These are phyloP conservation scores for Cerrena zonata DNA, from an alignment of 1,284 basidiomycete species.

Conservation along the genomic window DNA sequence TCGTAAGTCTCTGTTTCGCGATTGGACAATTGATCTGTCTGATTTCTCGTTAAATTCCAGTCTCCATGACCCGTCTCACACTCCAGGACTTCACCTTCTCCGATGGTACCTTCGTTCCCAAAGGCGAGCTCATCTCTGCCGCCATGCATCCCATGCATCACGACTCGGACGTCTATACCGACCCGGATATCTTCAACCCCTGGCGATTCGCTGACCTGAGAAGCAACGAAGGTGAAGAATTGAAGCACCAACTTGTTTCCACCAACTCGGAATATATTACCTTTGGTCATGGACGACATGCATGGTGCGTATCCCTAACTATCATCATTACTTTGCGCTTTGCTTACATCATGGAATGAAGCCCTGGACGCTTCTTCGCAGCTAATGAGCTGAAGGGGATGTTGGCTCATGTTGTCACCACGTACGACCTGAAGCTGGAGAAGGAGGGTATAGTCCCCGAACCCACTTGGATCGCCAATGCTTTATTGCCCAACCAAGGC, in stretches of 20 bases:
- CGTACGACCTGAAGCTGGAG: constrained; percentile 40
- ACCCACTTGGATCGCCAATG: not conserved
- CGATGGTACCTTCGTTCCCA: constrained; percentile 39
- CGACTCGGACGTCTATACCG: constrained; percentile 36
- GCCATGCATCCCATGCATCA: constrained; percentile 38
- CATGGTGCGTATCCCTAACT: constrained; percentile 31
- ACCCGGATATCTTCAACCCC: constrained; percentile 37
- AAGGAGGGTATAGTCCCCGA: constrained; percentile 4
- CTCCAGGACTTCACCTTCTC: constrained; percentile 28
- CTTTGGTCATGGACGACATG: constrained; percentile 40
- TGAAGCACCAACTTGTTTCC: constrained; percentile 27
- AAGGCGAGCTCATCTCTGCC: constrained; percentile 37
- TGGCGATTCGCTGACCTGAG: constrained; percentile 43
- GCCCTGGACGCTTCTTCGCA: constrained; percentile 44
- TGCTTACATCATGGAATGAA: not conserved
- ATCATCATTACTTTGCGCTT: not conserved
- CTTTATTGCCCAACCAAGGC: not conserved
- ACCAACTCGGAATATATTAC: constrained; percentile 33
- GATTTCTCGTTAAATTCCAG: constrained; percentile 15
- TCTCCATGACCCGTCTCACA: constrained; percentile 27
- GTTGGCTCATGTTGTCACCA: constrained; percentile 37
- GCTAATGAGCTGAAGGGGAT: constrained; percentile 40
- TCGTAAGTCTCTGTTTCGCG: constrained; percentile 11
- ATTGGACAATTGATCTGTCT: not conserved
- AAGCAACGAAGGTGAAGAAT: constrained; percentile 18